A percentile compares a stretch with the other conserved stretches of the same genome.
Evolutionary conservation across 306 rosid genomes (phyloP).

Genomic region (Senna tora): DNA sequence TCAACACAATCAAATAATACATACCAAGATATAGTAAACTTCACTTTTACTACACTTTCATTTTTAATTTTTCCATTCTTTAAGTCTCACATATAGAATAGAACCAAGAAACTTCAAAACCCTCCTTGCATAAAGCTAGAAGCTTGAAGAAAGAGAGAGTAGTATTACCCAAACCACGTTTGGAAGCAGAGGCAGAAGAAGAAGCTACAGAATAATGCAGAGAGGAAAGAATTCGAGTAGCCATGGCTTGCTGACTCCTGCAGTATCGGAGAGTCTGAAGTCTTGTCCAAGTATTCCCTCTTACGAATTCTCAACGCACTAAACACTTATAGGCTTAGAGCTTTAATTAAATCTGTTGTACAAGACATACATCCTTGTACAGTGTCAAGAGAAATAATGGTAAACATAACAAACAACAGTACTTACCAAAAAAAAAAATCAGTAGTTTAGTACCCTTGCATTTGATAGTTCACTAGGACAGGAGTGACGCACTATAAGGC

Average conservation of each 20-base stretch:
- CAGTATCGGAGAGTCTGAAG: background rate
- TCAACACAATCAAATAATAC: background rate
- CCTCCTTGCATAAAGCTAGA: background rate
- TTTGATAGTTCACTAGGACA: background rate
- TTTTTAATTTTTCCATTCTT: background rate
- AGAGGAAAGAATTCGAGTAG: conserved; percentile 36
- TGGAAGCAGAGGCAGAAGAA: conserved; percentile 33
- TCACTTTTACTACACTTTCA: background rate
- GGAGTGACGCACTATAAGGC: background rate
- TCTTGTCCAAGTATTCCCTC: background rate
- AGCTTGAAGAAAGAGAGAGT: background rate
- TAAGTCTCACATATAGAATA: background rate
- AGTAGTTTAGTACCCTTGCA: no score
- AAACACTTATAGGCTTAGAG: background rate
- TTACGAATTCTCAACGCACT: background rate
- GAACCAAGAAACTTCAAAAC: conserved; percentile 17
- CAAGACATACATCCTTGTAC: background rate
- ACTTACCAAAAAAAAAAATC: no score
- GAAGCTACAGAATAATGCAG: conserved; percentile 17
- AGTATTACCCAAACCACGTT: conserved; percentile 41
- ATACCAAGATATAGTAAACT: background rate
- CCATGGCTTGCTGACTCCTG: conserved; percentile 33
- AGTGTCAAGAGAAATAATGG: conserved; percentile 6
- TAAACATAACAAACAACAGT: background rate
- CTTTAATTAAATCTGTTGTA: background rate